Percentiles rank a stretch among this genome's conserved stretches.
phyloP scores from a whole-genome alignment of 2,329 filamentous ascomycete species.

The Ceratocystis cubensis region DNA sequence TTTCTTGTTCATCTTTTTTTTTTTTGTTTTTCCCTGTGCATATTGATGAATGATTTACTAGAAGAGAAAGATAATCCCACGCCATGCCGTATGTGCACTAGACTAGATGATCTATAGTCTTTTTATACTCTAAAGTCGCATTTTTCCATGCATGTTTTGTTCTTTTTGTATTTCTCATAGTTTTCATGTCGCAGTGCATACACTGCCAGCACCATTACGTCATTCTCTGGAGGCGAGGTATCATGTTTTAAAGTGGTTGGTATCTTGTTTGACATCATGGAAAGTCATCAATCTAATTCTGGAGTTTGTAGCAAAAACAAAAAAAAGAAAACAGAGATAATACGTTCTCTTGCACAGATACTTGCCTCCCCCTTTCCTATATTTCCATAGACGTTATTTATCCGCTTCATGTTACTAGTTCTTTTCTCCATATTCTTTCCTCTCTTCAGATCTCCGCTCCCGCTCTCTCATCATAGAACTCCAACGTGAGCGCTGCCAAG shows the following conservation, averaged over 20 bases:
- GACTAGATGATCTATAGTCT: neutral
- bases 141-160: neutral
- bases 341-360: neutral
- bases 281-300: constrained; percentile 2
- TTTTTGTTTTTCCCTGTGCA: neutral
- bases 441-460: too few species aligned
- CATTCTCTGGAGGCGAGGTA: neutral
- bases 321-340: constrained; percentile 1
- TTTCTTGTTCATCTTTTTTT: neutral
- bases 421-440: constrained; percentile 22
- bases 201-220: neutral
- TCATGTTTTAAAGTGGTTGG: neutral
- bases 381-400: neutral
- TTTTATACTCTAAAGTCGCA: neutral
- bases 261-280: neutral
- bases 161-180: neutral
- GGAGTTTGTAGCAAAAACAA: neutral
- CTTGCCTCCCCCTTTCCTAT: constrained; percentile 8
- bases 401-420: neutral
- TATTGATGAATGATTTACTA: neutral
- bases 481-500: constrained; percentile 75
- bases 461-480: constrained; percentile 60
- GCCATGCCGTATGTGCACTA: too few species aligned
- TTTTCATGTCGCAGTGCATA: neutral
- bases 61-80: neutral